These are phyloP conservation scores for Podospora bellae-mahoneyi DNA, from an alignment of 495 filamentous ascomycete genomes.

Conservation along the genomic window DNA sequence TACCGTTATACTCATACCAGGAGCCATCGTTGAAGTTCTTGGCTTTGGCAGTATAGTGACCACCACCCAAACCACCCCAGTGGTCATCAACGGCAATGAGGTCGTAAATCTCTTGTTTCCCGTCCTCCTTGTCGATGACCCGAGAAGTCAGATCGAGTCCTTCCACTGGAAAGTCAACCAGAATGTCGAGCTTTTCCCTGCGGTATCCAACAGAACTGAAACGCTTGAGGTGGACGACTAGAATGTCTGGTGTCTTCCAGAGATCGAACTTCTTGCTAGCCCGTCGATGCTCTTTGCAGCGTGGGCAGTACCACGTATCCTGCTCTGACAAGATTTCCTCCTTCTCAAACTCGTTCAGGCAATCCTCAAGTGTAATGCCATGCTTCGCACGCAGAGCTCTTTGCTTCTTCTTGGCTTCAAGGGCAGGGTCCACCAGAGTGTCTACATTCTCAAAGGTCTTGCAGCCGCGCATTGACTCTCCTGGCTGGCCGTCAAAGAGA, in stretches of 20 bases:
- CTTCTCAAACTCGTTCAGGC: conserved; percentile 88
- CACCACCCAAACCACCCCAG: conserved; percentile 84
- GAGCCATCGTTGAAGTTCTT: conserved; percentile 81
- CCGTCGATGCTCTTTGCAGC: conserved; percentile 87
- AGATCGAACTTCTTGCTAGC: conserved; percentile 95
- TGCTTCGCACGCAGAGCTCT: conserved; percentile 61
- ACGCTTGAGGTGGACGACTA: conserved; percentile 87
- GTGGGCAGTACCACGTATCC: conserved; percentile 94
- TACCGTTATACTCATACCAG: conserved; percentile 97
- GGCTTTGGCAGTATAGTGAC: conserved; percentile 91
- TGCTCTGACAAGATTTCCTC: conserved; percentile 88
- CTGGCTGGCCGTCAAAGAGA: conserved; percentile 62
- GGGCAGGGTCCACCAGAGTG: conserved; percentile 60
- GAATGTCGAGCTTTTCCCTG: conserved; percentile 82
- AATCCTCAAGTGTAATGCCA: conserved; percentile 84
- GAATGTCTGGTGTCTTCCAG: conserved; percentile 92
- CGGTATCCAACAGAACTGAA: conserved; percentile 75
- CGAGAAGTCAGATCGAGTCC: conserved; percentile 75
- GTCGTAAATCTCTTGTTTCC: conserved; percentile 81
- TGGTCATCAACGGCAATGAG: conserved; percentile 94
- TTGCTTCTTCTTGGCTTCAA: conserved; percentile 57
- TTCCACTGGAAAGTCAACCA: conserved; percentile 90
- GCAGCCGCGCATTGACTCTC: conserved; percentile 31
- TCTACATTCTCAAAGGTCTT: conserved; percentile 52
- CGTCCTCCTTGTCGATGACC: conserved; percentile 72